Percentiles rank a stretch among this genome's conserved stretches.
Conservation (phyloP, 2,329 filamentous ascomycete genomes). For the Hymenoscyphus occultus region DNA sequence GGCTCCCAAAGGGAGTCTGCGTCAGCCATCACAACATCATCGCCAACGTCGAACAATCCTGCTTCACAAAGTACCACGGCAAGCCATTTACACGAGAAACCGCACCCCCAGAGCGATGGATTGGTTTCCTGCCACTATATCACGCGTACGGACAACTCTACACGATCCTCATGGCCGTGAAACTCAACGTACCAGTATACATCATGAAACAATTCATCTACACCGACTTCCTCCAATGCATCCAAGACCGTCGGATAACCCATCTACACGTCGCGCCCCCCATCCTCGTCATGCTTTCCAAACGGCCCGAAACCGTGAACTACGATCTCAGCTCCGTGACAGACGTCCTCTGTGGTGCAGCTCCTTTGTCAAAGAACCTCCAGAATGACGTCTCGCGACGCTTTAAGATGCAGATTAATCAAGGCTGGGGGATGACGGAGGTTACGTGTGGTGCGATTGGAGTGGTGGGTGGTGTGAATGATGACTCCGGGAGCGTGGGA, state of each 20-base stretch:
- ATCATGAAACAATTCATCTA: slow-evolving; percentile 57
- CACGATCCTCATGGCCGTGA: slow-evolving; percentile 47
- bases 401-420: slow-evolving; percentile 43
- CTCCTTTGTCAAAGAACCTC: slow-evolving; percentile 45
- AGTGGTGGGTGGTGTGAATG: slow-evolving; percentile 35
- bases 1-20: slow-evolving; percentile 80
- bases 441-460: slow-evolving; percentile 45
- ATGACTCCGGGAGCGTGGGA: slow-evolving; percentile 49
- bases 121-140: slow-evolving; percentile 65
- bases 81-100: slow-evolving; percentile 39
- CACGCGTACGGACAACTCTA: slow-evolving; percentile 57
- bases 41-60: slow-evolving; percentile 43
- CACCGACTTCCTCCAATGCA: slow-evolving; percentile 48
- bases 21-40: slow-evolving; percentile 34
- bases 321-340: slow-evolving; percentile 53
- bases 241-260: slow-evolving; percentile 53
- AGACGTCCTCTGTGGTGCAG: slow-evolving; percentile 50
- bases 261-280: slow-evolving; percentile 55
- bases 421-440: slow-evolving; percentile 64
- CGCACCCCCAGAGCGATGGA: slow-evolving; percentile 46
- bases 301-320: slow-evolving; percentile 49
- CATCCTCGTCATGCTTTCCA: slow-evolving; percentile 57
- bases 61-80: slow-evolving; percentile 44
- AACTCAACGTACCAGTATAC: slow-evolving; percentile 48
- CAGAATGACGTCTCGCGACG: slow-evolving; percentile 39